These are phyloP conservation scores for Diatrype stigma DNA, from an alignment of 2,329 filamentous ascomycete genomes.

Conservation along the genomic window DNA sequence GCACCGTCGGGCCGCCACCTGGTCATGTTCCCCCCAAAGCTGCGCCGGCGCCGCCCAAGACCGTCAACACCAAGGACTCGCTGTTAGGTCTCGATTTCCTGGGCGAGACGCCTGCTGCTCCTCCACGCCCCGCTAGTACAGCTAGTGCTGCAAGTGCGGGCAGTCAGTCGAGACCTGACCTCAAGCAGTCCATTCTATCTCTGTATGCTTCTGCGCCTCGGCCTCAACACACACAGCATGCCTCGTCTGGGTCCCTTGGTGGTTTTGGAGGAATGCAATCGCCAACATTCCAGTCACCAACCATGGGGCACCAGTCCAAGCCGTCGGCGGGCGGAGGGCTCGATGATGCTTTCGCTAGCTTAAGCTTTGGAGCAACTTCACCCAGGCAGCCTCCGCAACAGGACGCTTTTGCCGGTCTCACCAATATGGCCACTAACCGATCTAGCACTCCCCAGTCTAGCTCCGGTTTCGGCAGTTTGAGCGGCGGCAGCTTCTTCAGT, in stretches of 20 bases:
- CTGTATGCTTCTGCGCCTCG: conserved; percentile 84
- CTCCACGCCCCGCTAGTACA: conserved; percentile 80
- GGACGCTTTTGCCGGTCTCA: conserved; percentile 35
- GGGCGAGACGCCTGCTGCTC: conserved; percentile 63
- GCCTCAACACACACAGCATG: conserved; percentile 55
- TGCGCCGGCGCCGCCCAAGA: conserved; percentile 62
- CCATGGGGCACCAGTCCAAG: conserved; percentile 44
- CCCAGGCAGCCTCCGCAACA: conserved; percentile 32
- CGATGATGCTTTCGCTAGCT: conserved; percentile 73
- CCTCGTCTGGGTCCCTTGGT: conserved; percentile 61
- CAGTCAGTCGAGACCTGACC: conserved; percentile 76
- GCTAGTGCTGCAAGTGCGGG: conserved; percentile 57
- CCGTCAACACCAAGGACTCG: conserved; percentile 79
- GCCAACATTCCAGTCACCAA: conserved; percentile 52
- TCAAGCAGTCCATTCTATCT: conserved; percentile 96
- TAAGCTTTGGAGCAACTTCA: conserved; percentile 54
- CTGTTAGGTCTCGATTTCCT: conserved; percentile 91
- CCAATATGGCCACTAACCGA: conserved; percentile 33
- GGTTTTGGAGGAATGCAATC: conserved; percentile 67
- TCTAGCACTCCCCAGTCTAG: conserved; percentile 33
- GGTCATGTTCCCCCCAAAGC: conserved; percentile 54
- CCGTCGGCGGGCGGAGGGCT: conserved; percentile 57
- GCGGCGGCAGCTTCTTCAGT: conserved; percentile 83
- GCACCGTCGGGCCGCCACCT: conserved; percentile 64
- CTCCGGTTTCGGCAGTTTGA: conserved; percentile 41